Evolutionary conservation across 2,329 filamentous ascomycete species (phyloP), one percentile per base, ranked within the genome.

Genomic region (Scedosporium apiospermum): DNA sequence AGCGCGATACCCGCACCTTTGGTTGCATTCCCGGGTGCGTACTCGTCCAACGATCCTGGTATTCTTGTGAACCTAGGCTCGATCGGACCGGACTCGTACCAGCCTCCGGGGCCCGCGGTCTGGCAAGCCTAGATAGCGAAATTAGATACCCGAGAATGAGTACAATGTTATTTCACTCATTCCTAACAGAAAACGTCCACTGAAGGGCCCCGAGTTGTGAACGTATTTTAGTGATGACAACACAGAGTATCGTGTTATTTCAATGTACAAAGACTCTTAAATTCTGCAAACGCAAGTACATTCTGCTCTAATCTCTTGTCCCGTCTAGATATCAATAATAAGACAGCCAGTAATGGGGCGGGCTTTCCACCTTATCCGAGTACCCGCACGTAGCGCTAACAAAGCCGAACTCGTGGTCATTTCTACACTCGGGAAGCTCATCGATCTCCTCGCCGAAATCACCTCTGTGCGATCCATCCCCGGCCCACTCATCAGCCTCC

Each of bases 11-110:
- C 78, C 1, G 68, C 71, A 3, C 68, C 68, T 53, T 70, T 80
- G 44, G 82, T 84, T 16, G 67, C 75, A 1, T 82, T 84, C 71
- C 82, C 82, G 0, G 82, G 82, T 6, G 81, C 79, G 1, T 84
- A 85, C 67, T 75, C 76, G 67, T 71, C 68, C 1, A 73, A 70
- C 21, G 81, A 83, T 63, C 71, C 81, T 0, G 82, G 82, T 0
- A 77, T 85, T 61, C 64, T 68, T 42, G 63, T 74, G 65, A 71
- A 72, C 65, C 71, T 73, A 9, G 42, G 42, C 9, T 14, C 51
- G 4, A 51, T 58, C 26, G 12, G 16, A 14, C 10, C 55, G 21
- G 53, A 62, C 14, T 26, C 61, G 12, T 62, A 62, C 16, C 53
- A 62, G 53, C 61, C 61, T 10, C 61, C 61, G n/a, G 61, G 61